Conservation (phyloP, 176 grass and related monocot species). For the Bolboschoenus planiculmis region DNA sequence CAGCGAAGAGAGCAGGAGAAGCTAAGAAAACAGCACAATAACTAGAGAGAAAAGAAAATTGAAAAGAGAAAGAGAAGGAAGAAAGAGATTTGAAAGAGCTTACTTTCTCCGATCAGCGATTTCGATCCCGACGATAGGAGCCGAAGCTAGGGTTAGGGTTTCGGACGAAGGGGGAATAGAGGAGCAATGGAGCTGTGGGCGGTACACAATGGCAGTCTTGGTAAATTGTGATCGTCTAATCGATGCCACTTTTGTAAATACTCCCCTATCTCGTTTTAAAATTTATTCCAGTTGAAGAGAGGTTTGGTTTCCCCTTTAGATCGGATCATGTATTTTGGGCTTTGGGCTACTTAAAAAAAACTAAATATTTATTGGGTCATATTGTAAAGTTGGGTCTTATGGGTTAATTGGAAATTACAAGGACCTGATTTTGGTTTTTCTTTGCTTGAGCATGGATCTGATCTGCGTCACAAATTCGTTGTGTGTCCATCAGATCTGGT, state of each 20-base stretch:
- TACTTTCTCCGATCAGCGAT: not conserved
- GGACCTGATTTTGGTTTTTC: no score
- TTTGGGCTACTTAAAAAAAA: not conserved
- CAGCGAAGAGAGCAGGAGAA: not conserved
- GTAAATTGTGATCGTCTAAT: no score
- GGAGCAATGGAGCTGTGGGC: not conserved
- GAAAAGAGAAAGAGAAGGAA: not conserved
- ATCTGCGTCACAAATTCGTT: no score
- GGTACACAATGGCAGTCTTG: not conserved
- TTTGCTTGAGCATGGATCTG: not conserved
- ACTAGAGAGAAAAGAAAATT: not conserved
- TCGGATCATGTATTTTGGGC: not conserved
- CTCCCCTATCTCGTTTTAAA: not conserved
- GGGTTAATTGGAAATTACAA: not conserved
- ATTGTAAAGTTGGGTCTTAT: not conserved
- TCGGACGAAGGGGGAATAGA: slow-evolving; percentile 19
- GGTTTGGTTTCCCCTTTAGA: not conserved
- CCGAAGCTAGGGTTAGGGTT: slow-evolving; percentile 32
- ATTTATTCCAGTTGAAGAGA: no score
- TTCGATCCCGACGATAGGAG: not conserved
- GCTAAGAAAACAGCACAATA: not conserved
- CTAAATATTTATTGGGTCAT: not conserved
- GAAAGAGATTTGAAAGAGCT: not conserved
- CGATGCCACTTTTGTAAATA: not conserved
- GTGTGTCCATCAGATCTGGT: no score